Conservation (phyloP, 345 rosid genomes). For the Gynandropsis gynandra region DNA sequence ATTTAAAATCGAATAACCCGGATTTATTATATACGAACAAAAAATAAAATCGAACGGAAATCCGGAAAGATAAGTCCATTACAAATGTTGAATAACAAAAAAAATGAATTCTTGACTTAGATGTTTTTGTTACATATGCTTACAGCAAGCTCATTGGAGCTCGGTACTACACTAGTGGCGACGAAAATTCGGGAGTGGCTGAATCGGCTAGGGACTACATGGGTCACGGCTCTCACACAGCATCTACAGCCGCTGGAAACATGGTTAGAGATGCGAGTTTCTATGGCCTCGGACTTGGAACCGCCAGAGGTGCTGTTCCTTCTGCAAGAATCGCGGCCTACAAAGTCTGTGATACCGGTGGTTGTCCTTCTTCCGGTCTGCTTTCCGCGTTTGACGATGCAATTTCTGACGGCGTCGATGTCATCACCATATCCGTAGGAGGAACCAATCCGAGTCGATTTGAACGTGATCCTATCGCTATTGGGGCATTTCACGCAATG, state of each 20-base stretch:
- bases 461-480: slow-evolving; percentile 24
- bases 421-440: slow-evolving; percentile 30
- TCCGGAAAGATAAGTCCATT: slow-evolving; percentile 41
- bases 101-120: slow-evolving; percentile 3
- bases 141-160: slow-evolving; percentile 46
- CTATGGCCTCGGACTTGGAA: slow-evolving; percentile 31
- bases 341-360: no score
- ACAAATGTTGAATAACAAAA: slow-evolving; percentile 7
- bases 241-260: slow-evolving; percentile 43
- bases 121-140: no score
- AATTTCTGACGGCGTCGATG: slow-evolving; percentile 47
- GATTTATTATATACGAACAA: no score
- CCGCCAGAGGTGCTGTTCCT: slow-evolving; percentile 40
- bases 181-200: no score
- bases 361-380: neutral
- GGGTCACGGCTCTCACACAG: slow-evolving; percentile 49
- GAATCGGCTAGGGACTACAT: slow-evolving; percentile 25
- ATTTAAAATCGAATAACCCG: no score
- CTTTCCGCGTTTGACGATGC: slow-evolving; percentile 50
- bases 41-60: no score
- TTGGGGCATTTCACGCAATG: no score
- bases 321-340: slow-evolving; percentile 40
- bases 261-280: slow-evolving; percentile 22
- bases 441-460: rapidly evolving
- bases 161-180: slow-evolving; percentile 20